Evolutionary conservation across 2,329 filamentous ascomycete genomes (phyloP).

Genomic region (Xylaria sp.): DNA sequence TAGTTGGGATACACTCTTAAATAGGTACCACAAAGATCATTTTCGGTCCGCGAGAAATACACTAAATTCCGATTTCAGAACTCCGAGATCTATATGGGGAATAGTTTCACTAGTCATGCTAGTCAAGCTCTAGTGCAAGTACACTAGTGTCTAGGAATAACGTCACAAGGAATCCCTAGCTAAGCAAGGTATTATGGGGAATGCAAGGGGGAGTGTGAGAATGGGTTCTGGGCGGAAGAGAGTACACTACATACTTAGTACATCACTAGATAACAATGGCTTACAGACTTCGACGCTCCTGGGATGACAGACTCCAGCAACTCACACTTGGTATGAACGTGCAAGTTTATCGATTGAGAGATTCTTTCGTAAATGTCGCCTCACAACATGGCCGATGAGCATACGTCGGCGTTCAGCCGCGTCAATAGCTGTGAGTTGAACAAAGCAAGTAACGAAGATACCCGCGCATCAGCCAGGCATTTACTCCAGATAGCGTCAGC

Average conservation of each 20-base stretch:
- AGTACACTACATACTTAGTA: not conserved
- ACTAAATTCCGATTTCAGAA: not conserved
- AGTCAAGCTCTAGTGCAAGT: not conserved
- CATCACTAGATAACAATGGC: not conserved
- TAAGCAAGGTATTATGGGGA: not conserved
- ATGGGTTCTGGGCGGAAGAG: not conserved
- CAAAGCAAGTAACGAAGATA: not conserved
- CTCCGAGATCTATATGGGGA: conserved; percentile 8
- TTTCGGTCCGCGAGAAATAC: not conserved
- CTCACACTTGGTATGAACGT: not conserved
- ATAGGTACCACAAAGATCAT: not conserved
- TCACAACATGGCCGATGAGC: conserved; percentile 11
- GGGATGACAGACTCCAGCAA: not conserved
- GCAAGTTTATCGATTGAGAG: not conserved
- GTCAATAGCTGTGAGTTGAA: not conserved
- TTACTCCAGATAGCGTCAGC: conserved; percentile 5
- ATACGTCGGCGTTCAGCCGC: not conserved
- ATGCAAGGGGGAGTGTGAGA: not conserved
- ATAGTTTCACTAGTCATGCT: not conserved
- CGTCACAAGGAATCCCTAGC: not conserved
- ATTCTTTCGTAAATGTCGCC: not conserved
- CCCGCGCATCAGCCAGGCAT: not conserved
- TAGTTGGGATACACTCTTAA: not conserved
- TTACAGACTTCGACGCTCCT: not conserved
- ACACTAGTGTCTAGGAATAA: not conserved